phyloP scores from a whole-genome alignment of 2,329 filamentous ascomycete species.

The Trichoderma cornu-damae region DNA sequence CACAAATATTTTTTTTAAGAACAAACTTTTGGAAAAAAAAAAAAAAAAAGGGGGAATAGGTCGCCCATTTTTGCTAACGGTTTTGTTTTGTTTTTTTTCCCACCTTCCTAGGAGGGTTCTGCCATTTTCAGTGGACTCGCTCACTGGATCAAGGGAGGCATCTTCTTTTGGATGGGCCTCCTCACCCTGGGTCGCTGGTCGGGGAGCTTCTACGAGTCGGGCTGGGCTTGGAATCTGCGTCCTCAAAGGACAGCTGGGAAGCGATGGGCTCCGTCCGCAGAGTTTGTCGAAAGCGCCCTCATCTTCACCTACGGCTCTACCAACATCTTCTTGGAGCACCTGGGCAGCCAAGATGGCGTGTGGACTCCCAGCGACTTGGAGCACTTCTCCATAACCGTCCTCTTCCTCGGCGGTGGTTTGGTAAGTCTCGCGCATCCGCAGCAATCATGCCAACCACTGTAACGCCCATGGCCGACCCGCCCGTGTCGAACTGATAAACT shows the following conservation, averaged over 20 bases:
- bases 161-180: slow-evolving; percentile 91
- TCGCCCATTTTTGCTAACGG: neutral
- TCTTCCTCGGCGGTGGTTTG: slow-evolving; percentile 90
- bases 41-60: too few relatives aligned
- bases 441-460: too few relatives aligned
- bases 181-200: slow-evolving; percentile 85
- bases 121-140: slow-evolving; percentile 79
- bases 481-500: too few relatives aligned
- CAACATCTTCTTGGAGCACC: slow-evolving; percentile 89
- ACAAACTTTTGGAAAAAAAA: too few relatives aligned
- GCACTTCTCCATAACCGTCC: slow-evolving; percentile 84
- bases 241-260: slow-evolving; percentile 50
- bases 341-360: slow-evolving; percentile 62
- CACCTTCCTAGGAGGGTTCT: slow-evolving; percentile 56
- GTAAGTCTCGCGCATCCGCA: slow-evolving; percentile 44
- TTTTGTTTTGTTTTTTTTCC: too few relatives aligned
- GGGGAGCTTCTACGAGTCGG: slow-evolving; percentile 82
- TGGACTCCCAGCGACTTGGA: slow-evolving; percentile 82
- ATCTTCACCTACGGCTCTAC: slow-evolving; percentile 86
- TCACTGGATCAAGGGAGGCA: slow-evolving; percentile 89
- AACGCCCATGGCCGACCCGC: too few relatives aligned
- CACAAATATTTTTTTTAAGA: neutral
- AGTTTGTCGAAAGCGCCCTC: slow-evolving; percentile 83
- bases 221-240: slow-evolving; percentile 93
- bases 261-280: slow-evolving; percentile 70